Evolutionary conservation across 2,329 filamentous ascomycete species (phyloP).

Genomic region (Escovopsis sp.): DNA sequence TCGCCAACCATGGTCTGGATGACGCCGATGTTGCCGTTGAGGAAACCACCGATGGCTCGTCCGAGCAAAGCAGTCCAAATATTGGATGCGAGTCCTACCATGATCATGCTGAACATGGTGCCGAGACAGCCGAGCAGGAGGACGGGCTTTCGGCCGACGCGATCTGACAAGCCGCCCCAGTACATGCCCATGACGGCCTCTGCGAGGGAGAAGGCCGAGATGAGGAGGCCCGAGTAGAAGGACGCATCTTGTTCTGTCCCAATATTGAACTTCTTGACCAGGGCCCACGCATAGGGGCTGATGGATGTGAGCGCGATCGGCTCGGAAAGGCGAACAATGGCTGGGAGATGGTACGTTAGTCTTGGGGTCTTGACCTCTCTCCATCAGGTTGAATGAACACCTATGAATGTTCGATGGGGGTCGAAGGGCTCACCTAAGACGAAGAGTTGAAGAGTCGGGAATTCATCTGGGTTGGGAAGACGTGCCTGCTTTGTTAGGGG

Average conservation of each 20-base stretch:
- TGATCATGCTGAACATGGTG: constrained; percentile 67
- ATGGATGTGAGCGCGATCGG: constrained; percentile 88
- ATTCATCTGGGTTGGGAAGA: constrained; percentile 52
- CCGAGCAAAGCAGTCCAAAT: constrained; percentile 73
- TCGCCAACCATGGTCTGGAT: constrained; percentile 91
- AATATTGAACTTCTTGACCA: constrained; percentile 62
- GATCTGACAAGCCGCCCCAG: constrained; percentile 75
- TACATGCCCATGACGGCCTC: constrained; percentile 77
- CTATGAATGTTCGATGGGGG: no score
- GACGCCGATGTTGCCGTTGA: constrained; percentile 86
- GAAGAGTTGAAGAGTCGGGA: constrained; percentile 71
- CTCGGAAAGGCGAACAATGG: constrained; percentile 83
- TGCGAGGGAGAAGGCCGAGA: constrained; percentile 71
- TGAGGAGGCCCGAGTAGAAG: constrained; percentile 77
- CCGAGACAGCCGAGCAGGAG: constrained; percentile 68
- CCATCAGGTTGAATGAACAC: no score
- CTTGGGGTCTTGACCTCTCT: not conserved
- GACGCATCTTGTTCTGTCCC: constrained; percentile 62
- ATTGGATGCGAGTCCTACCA: constrained; percentile 70
- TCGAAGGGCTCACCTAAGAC: constrained; percentile 57
- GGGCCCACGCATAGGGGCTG: constrained; percentile 80
- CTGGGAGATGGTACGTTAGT: constrained; percentile 28
- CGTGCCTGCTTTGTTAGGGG: constrained; percentile 34
- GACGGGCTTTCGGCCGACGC: constrained; percentile 72
- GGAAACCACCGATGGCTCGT: constrained; percentile 60